Percentiles rank a stretch among this genome's conserved stretches.
Evolutionary conservation across 148 eudicot species (phyloP).

Genomic region (Chenopodium quinoa): DNA sequence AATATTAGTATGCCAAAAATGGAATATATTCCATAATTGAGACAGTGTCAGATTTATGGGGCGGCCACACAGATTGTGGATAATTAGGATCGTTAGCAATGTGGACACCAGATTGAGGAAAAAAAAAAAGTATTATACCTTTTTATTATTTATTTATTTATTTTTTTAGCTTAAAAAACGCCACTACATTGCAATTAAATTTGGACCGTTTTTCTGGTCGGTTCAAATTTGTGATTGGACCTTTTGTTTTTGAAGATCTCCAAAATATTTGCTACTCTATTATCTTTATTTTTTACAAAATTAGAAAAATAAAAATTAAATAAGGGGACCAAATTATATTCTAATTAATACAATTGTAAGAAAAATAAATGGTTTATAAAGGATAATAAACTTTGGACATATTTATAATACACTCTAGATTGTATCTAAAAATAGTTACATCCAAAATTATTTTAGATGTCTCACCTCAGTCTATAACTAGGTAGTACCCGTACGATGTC

Average conservation of each 20-base stretch:
- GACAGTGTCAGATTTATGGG: slow-evolving; percentile 2
- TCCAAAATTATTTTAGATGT: too few relatives aligned
- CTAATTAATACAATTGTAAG: too few relatives aligned
- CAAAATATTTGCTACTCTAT: neutral
- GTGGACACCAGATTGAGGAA: neutral
- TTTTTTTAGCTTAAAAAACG: neutral
- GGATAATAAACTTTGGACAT: too few relatives aligned
- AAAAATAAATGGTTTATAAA: too few relatives aligned
- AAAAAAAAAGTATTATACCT: too few relatives aligned
- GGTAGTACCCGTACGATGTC: too few relatives aligned
- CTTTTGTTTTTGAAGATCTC: slow-evolving; percentile 3
- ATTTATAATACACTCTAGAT: too few relatives aligned
- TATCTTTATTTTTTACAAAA: too few relatives aligned
- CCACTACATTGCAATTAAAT: slow-evolving; percentile 2
- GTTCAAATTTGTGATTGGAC: slow-evolving; percentile 9
- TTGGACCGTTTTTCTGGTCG: slow-evolving; percentile 9
- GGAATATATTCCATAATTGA: slow-evolving; percentile 19
- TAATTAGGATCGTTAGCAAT: slow-evolving; percentile 15
- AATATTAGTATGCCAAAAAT: slow-evolving; percentile 14
- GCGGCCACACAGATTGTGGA: slow-evolving; percentile 2
- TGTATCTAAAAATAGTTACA: too few relatives aligned
- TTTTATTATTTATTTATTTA: neutral
- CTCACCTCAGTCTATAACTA: too few relatives aligned
- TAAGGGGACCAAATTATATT: too few relatives aligned
- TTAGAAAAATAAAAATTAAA: too few relatives aligned